Evolutionary conservation across 2,329 filamentous ascomycete genomes (phyloP), one percentile per base, ranked within the genome.

Genomic region (Colletotrichum sp.): DNA sequence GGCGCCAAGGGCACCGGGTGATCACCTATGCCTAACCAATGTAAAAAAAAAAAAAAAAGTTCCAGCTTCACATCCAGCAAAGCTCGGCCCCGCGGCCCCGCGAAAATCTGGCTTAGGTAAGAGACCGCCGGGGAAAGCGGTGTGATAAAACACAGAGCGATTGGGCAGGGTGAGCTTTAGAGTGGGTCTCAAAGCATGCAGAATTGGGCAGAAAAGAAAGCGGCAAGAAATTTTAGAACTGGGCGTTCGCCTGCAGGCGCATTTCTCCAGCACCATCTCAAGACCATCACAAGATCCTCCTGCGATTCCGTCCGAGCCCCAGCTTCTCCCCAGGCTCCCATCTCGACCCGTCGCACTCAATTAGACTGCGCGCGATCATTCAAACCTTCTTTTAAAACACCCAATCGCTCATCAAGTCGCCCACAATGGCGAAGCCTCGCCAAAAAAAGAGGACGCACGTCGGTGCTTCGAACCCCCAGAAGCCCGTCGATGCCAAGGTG

Each of bases 361-460:
- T 63, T 5, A 67, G 22, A n/a, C 22, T n/a, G 22, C 12, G 39
- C 62, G 32, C 62, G 29, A 64, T 39, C n/a, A 25, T 34, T 29
- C 29, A 2, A 30, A 66, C 72, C 69, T 71, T 79, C 72, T 69
- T 70, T 70, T 9, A 27, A 52, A 39, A 74, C 57, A 49, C 39
- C n/a, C 69, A 74, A 77, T n/a, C 63, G 66, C 44, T 34, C 30
- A 63, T 59, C 52, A 69, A 69, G 55, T 55, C 65, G 68, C 68
- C 27, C 79, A 82, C 76, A 81, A 98, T 98, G 96, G 95, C 95
- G 44, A 94, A 93, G 84, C 90, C 91, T 87, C 90, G 95, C 82
- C 93, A 92, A 68, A 98, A 98, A 89, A 98, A 96, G 91, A 93
- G 95, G 84, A 98, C 96, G 77, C 96, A 98, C 85, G 86, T 93